phyloP scores from a whole-genome alignment of 768 basidiomycete genomes.

The Amanita rubescens region DNA sequence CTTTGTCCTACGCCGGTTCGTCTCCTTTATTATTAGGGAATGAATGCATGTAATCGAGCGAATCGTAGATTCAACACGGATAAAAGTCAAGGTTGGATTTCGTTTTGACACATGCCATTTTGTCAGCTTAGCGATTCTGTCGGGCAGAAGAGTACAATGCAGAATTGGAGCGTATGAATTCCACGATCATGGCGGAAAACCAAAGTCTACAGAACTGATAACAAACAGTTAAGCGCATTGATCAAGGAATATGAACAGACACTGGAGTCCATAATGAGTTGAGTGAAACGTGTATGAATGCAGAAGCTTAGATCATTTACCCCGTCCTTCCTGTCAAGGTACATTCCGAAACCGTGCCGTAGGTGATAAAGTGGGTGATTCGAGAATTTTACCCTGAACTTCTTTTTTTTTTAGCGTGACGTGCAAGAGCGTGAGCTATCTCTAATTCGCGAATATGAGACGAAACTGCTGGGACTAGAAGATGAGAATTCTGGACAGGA shows the following conservation, averaged over 20 bases:
- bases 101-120: neutral
- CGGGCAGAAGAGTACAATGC: slow-evolving; percentile 76
- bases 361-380: slow-evolving; percentile 24
- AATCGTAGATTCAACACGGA: slow-evolving; percentile 75
- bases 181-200: slow-evolving; percentile 74
- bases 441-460: slow-evolving; percentile 86
- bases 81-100: slow-evolving; percentile 62
- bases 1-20: slow-evolving; percentile 77
- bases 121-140: slow-evolving; percentile 6
- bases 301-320: slow-evolving; percentile 2
- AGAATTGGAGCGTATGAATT: slow-evolving; percentile 87
- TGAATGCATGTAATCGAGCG: slow-evolving; percentile 4
- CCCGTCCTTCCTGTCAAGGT: slow-evolving; percentile 25
- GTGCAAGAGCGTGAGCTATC: slow-evolving; percentile 90
- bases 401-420: slow-evolving; percentile 55
- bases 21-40: neutral
- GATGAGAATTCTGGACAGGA: slow-evolving; percentile 55
- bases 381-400: neutral
- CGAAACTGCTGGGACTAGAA: slow-evolving; percentile 68
- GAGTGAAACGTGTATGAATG: slow-evolving; percentile 11
- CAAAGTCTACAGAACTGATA: slow-evolving; percentile 82
- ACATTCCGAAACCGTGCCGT: slow-evolving; percentile 87
- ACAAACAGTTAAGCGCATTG: slow-evolving; percentile 86
- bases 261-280: slow-evolving; percentile 88
- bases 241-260: slow-evolving; percentile 98